Conservation (phyloP, 2,329 filamentous ascomycete species). For the Polytolypa hystricis region DNA sequence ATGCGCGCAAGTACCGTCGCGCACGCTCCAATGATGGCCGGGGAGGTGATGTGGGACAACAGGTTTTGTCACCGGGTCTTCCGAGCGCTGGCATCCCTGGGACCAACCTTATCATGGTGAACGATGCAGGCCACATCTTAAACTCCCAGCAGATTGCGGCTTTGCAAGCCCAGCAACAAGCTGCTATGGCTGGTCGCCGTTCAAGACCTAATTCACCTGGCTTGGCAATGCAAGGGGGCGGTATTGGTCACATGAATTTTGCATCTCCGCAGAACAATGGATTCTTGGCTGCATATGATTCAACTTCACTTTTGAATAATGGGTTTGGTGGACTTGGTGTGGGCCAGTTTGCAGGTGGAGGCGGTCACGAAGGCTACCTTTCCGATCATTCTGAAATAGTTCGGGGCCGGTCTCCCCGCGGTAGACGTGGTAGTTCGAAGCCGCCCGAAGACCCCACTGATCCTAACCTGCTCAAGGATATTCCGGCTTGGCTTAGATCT, state of each 20-base stretch:
- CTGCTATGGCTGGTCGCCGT: slow-evolving; percentile 43
- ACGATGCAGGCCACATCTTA: slow-evolving; percentile 80
- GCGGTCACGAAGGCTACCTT: slow-evolving; percentile 70
- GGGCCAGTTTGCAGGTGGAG: slow-evolving; percentile 60
- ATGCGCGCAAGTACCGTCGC: slow-evolving; percentile 91
- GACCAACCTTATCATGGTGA: slow-evolving; percentile 83
- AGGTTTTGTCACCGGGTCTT: slow-evolving; percentile 55
- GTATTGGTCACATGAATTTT: slow-evolving; percentile 53
- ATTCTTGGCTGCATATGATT: slow-evolving; percentile 79
- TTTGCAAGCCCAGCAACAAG: slow-evolving; percentile 57
- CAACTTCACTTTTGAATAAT: slow-evolving; percentile 58
- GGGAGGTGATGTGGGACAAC: slow-evolving; percentile 39
- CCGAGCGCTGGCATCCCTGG: slow-evolving; percentile 53
- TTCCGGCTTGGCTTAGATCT: slow-evolving; percentile 90
- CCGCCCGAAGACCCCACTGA: slow-evolving; percentile 97
- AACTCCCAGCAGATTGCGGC: slow-evolving; percentile 75
- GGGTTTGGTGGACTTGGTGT: slow-evolving; percentile 62
- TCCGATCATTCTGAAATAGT: slow-evolving; percentile 89
- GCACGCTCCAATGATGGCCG: slow-evolving; percentile 75
- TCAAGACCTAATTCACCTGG: slow-evolving; percentile 87
- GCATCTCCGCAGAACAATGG: slow-evolving; percentile 88
- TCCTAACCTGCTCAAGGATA: slow-evolving; percentile 78
- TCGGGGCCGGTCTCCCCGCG: slow-evolving; percentile 82
- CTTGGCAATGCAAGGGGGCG: slow-evolving; percentile 60
- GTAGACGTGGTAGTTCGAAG: slow-evolving; percentile 87